Conservation (phyloP, 768 basidiomycete genomes). For the Boletus rubropictus region DNA sequence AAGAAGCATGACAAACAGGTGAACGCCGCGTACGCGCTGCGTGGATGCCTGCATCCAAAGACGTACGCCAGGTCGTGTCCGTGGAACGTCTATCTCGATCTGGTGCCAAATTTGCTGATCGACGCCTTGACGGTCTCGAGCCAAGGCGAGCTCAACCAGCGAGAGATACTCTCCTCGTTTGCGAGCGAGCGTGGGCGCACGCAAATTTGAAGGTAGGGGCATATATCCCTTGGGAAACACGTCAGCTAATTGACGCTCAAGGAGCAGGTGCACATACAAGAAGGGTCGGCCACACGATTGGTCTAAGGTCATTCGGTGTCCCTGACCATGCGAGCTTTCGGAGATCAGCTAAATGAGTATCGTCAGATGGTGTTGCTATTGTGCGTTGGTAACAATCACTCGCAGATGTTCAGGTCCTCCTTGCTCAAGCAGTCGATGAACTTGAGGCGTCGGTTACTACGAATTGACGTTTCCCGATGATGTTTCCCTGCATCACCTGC, state of each 20-base stretch:
- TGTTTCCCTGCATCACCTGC: conserved; percentile 48
- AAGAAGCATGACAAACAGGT: background rate
- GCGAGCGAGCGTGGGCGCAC: conserved; percentile 69
- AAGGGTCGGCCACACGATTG: conserved; percentile 90
- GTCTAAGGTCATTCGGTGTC: conserved; percentile 80
- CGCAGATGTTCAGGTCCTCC: conserved; percentile 80
- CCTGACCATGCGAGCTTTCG: conserved; percentile 94
- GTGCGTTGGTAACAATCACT: conserved; percentile 22
- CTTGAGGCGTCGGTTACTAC: conserved; percentile 71
- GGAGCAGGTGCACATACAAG: conserved; percentile 51
- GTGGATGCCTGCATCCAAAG: conserved; percentile 90
- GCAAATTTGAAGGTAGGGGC: conserved; percentile 73
- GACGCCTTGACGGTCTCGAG: conserved; percentile 74
- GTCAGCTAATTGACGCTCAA: conserved; percentile 4
- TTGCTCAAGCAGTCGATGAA: conserved; percentile 74
- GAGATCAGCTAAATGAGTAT: conserved; percentile 54
- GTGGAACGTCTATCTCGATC: conserved; percentile 96
- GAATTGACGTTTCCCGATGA: conserved; percentile 69
- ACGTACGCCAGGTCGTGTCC: conserved; percentile 85
- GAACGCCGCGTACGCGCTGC: conserved; percentile 63
- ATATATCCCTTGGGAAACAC: conserved; percentile 72
- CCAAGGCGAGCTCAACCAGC: conserved; percentile 85
- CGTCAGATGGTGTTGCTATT: conserved; percentile 4
- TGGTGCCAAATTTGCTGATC: conserved; percentile 99
- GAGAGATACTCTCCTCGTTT: conserved; percentile 92